Conservation (phyloP, 1,284 basidiomycete genomes). For the Somion occarium region DNA sequence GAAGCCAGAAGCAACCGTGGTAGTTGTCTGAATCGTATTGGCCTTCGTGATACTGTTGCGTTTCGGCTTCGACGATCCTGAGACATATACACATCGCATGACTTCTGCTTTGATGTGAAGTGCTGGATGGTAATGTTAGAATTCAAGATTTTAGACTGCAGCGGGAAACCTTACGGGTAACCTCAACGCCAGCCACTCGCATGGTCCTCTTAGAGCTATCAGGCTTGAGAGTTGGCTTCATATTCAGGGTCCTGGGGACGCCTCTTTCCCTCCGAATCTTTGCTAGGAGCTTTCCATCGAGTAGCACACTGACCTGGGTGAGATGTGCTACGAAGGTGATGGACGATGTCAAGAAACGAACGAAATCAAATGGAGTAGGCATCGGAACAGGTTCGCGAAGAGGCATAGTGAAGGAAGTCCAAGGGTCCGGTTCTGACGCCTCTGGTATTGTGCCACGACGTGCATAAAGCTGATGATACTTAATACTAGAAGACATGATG, state of each 20-base stretch:
- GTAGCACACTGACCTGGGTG: slow-evolving; percentile 70
- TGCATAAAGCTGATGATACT: slow-evolving; percentile 58
- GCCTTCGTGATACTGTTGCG: slow-evolving; percentile 1
- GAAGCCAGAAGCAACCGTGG: slow-evolving; percentile 44
- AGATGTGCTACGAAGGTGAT: slow-evolving; percentile 93
- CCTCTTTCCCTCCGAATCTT: slow-evolving; percentile 70
- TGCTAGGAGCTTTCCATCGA: slow-evolving; percentile 77
- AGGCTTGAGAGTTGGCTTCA: slow-evolving; percentile 51
- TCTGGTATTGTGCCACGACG: slow-evolving; percentile 66
- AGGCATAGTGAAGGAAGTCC: slow-evolving; percentile 92
- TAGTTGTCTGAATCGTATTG: slow-evolving; percentile 25
- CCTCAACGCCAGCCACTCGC: slow-evolving; percentile 61
- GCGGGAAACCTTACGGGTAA: slow-evolving; percentile 42
- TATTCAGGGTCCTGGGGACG: slow-evolving; percentile 46
- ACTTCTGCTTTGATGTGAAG: slow-evolving; percentile 82
- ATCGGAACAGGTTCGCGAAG: slow-evolving; percentile 83
- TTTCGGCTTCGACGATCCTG: slow-evolving; percentile 46
- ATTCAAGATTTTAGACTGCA: not conserved
- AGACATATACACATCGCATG: slow-evolving; percentile 76
- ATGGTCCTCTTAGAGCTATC: slow-evolving; percentile 55
- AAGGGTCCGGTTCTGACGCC: slow-evolving; percentile 38
- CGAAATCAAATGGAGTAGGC: slow-evolving; percentile 81
- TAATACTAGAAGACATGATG: not conserved
- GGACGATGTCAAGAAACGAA: slow-evolving; percentile 87
- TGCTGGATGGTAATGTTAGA: slow-evolving; percentile 33